Evolutionary conservation across 75 land plant genomes (phyloP), one percentile per base, ranked within the genome.

Genomic region (Larix kaempferi): DNA sequence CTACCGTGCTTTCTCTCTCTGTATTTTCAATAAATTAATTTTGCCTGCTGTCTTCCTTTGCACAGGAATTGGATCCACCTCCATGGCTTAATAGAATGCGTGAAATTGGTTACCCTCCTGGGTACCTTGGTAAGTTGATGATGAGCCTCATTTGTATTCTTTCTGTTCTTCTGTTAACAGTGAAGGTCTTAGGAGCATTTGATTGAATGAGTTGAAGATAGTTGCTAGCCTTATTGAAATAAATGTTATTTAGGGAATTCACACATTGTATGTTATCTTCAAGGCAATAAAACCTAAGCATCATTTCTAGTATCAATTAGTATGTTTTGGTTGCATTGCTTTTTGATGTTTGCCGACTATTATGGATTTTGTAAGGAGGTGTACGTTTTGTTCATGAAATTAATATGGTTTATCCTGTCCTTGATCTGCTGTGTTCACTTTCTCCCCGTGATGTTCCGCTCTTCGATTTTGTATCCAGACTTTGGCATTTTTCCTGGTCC

Each of bases 61-160:
- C 65, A 41, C 88, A 95, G 94, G 95, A 96, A 75, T 74, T 80
- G 74, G 99, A 96, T 76, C 99, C 99, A 59, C 99, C 99, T 41
- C 98, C 98, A 56, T 92, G 98, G 98, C 87, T 94, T 25, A 79
- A 89, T 57, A 89, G 93, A 56, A 90, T 90, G 94, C 87, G 95
- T 39, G 91, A 90, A 83, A 56, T 92, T 37, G 95, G 99, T 19
- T 92, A 94, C 71, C 98, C 99, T 69, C 94, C 95, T 44, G 94
- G 98, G 73, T 94, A 96, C 83, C 67, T 94, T 74, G 98, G 96
- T 95, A 79, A 71, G 79, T 35, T 44, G 39, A 55, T 52, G 10
- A 44, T 15, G 22, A 39, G 52, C 52, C 12, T 14, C 71, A 26
- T 66, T 27, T 17, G 17, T 66, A 7, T 29, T 17, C 6, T 39